phyloP scores from a whole-genome alignment of 768 basidiomycete genomes.

The Suillus plorans region DNA sequence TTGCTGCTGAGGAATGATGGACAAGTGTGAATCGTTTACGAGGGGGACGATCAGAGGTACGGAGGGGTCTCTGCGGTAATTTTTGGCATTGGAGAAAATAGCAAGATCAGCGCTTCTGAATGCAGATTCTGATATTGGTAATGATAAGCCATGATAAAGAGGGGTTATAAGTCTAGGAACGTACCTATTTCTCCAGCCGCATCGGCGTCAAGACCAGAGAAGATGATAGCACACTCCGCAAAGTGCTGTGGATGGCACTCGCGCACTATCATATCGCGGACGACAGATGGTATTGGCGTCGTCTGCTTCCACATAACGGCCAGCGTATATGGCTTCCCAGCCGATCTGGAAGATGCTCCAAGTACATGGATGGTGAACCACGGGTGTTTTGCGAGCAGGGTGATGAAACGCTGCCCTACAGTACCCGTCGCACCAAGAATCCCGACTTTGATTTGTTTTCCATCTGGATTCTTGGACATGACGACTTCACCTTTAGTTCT shows the following conservation, averaged over 20 bases:
- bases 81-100: slow-evolving; percentile 98
- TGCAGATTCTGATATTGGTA: slow-evolving; percentile 60
- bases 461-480: slow-evolving; percentile 24
- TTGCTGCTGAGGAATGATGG: slow-evolving; percentile 83
- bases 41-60: slow-evolving; percentile 97
- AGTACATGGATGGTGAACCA: slow-evolving; percentile 87
- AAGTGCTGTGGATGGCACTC: slow-evolving; percentile 82
- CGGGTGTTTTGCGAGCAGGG: slow-evolving; percentile 82
- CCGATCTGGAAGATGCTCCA: slow-evolving; percentile 86
- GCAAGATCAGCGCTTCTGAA: slow-evolving; percentile 87
- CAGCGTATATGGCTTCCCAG: slow-evolving; percentile 73
- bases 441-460: slow-evolving; percentile 52
- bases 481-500: slow-evolving; percentile 3
- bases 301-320: slow-evolving; percentile 90
- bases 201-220: slow-evolving; percentile 95
- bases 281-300: slow-evolving; percentile 65
- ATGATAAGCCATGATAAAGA: slow-evolving; percentile 4
- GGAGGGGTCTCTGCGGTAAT: slow-evolving; percentile 86
- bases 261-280: slow-evolving; percentile 56
- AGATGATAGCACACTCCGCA: slow-evolving; percentile 78
- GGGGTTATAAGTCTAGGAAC: background rate
- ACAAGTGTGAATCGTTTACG: slow-evolving; percentile 85
- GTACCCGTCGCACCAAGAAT: slow-evolving; percentile 90
- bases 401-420: slow-evolving; percentile 94
- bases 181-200: slow-evolving; percentile 94